phyloP scores from a whole-genome alignment of 2,329 filamentous ascomycete species.

The Aureobasidium sp. region DNA sequence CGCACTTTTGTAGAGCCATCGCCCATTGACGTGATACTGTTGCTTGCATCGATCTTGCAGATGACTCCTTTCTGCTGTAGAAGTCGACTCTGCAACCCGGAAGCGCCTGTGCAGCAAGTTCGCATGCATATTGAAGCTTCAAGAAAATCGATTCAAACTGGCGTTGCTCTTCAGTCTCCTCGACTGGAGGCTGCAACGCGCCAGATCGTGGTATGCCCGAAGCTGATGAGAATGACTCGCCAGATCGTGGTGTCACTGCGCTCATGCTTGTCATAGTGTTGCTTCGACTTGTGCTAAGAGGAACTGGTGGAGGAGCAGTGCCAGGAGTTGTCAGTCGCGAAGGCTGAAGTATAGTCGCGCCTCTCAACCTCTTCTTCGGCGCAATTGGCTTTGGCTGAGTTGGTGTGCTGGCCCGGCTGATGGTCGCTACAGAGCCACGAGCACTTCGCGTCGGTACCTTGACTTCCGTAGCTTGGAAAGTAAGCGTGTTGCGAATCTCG shows the following conservation, averaged over 20 bases:
- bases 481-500: constrained; percentile 52
- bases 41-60: constrained; percentile 26
- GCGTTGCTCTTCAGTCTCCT: constrained; percentile 64
- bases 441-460: constrained; percentile 18
- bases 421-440: constrained; percentile 23
- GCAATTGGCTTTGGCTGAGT: constrained; percentile 36
- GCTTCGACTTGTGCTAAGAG: constrained; percentile 42
- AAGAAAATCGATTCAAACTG: constrained; percentile 77
- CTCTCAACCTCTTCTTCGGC: constrained; percentile 38
- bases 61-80: constrained; percentile 52
- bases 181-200: constrained; percentile 33
- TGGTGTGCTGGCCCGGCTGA: constrained; percentile 33
- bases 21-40: constrained; percentile 56
- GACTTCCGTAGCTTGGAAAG: constrained; percentile 39
- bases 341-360: constrained; percentile 41
- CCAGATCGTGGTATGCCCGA: constrained; percentile 35
- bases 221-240: constrained; percentile 59
- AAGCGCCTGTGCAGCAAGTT: constrained; percentile 62
- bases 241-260: constrained; percentile 62
- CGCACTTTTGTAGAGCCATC: constrained; percentile 62
- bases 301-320: constrained; percentile 31
- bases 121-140: constrained; percentile 63
- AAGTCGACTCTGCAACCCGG: constrained; percentile 64
- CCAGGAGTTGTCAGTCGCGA: constrained; percentile 28
- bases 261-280: constrained; percentile 44